Percentiles rank a stretch among this genome's conserved stretches.
Conservation (phyloP, 225 moss, liverwort and hornwort species). For the Straminergon stramineum region DNA sequence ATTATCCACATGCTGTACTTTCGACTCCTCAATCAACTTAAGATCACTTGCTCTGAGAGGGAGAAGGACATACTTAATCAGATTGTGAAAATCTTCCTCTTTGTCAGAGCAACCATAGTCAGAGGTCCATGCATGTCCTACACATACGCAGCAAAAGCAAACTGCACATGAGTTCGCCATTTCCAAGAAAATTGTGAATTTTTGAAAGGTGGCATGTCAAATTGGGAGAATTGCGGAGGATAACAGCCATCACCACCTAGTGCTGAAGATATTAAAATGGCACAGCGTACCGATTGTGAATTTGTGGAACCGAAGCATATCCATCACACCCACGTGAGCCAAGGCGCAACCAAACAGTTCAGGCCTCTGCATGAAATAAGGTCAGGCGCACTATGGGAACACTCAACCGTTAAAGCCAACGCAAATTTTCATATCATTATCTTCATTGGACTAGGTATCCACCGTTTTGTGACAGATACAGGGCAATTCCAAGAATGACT, state of each 20-base stretch:
- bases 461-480: not conserved
- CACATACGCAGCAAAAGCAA: not conserved
- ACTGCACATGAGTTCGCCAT: not conserved
- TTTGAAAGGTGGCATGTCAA: not conserved
- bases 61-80: constrained; percentile 25
- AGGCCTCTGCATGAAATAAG: constrained; percentile 47
- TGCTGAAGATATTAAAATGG: not conserved
- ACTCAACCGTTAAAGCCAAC: not conserved
- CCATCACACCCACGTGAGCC: constrained; percentile 96
- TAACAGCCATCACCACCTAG: not conserved
- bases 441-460: not conserved
- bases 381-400: not conserved
- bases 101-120: constrained; percentile 58
- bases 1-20: not conserved
- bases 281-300: constrained; percentile 70
- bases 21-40: not conserved
- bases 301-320: constrained; percentile 93
- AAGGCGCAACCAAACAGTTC: constrained; percentile 84
- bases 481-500: not conserved
- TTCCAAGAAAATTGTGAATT: not conserved
- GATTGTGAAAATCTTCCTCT: constrained; percentile 33
- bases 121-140: constrained; percentile 52
- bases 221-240: not conserved
- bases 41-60: not conserved
- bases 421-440: not conserved